Evolutionary conservation across 768 basidiomycete species (phyloP).

Genomic region (Trametes gibbosa): DNA sequence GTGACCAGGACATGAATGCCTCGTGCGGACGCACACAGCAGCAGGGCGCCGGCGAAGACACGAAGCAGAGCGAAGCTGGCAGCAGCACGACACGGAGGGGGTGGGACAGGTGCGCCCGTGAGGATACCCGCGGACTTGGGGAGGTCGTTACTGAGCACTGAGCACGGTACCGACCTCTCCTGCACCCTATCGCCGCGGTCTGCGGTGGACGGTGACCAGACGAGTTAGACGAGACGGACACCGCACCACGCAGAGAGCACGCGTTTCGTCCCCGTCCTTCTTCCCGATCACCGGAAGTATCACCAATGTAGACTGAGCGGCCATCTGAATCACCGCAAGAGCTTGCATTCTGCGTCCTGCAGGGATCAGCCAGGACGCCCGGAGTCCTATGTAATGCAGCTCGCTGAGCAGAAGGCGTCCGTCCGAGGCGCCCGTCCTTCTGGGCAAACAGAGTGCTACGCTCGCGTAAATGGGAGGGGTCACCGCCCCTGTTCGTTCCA

Average conservation of each 20-base stretch:
- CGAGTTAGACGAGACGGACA: not conserved
- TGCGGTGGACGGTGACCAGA: not conserved
- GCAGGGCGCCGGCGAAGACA: constrained; percentile 7
- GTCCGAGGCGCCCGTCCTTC: not conserved
- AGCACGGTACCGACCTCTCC: constrained; percentile 1
- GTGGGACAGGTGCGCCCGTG: constrained; percentile 1
- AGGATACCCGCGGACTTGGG: not conserved
- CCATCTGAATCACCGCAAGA: not conserved
- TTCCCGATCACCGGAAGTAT: constrained; percentile 2
- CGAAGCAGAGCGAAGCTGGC: constrained; percentile 1
- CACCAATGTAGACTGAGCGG: not conserved
- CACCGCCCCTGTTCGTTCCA: not conserved
- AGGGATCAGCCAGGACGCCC: too few species aligned
- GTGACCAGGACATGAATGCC: not conserved
- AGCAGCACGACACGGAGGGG: not conserved
- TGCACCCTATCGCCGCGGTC: constrained; percentile 2
- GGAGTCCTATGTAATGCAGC: not conserved
- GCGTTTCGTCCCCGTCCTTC: not conserved
- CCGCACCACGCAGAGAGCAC: not conserved
- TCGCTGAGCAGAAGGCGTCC: not conserved
- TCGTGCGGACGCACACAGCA: not conserved
- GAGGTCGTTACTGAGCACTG: not conserved
- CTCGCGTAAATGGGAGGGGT: not conserved
- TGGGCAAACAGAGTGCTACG: not conserved
- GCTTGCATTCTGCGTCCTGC: not conserved